Percentiles rank a stretch among this genome's conserved stretches.
These are phyloP conservation scores for Paracamarosporium sp. DNA, from an alignment of 2,329 filamentous ascomycete species.

Conservation along the genomic window DNA sequence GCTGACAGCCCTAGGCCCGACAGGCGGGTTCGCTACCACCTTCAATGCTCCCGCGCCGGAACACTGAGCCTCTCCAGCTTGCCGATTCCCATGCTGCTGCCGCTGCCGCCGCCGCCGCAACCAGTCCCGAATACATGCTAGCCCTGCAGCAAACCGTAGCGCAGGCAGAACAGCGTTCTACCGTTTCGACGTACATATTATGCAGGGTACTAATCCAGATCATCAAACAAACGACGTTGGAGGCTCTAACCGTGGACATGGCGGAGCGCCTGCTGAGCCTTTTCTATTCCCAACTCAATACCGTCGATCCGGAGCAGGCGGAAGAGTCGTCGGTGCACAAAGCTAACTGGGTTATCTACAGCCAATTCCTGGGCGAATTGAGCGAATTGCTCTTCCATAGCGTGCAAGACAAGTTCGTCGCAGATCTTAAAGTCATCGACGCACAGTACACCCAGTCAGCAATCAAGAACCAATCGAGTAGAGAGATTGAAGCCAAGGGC, in stretches of 20 bases:
- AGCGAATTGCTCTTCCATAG: slow-evolving; percentile 88
- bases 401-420: slow-evolving; percentile 81
- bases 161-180: slow-evolving; percentile 86
- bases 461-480: slow-evolving; percentile 70
- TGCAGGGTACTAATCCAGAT: slow-evolving; percentile 94
- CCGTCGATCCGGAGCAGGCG: slow-evolving; percentile 82
- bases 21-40: slow-evolving; percentile 33
- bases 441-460: slow-evolving; percentile 79
- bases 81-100: slow-evolving; percentile 29
- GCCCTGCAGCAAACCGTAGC: slow-evolving; percentile 73
- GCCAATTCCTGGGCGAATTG: slow-evolving; percentile 93
- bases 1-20: slow-evolving; percentile 36
- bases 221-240: slow-evolving; percentile 84
- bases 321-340: slow-evolving; percentile 80
- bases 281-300: slow-evolving; percentile 94
- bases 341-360: slow-evolving; percentile 95
- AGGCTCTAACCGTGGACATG: slow-evolving; percentile 86
- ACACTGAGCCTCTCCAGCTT: slow-evolving; percentile 42
- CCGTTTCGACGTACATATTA: slow-evolving; percentile 93
- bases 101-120: slow-evolving; percentile 37
- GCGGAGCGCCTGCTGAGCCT: slow-evolving; percentile 93
- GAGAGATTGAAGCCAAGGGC: slow-evolving; percentile 79
- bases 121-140: slow-evolving; percentile 41
- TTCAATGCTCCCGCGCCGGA: slow-evolving; percentile 41
- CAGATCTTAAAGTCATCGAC: slow-evolving; percentile 79